Conservation (phyloP, 139 green algal genomes). For the Closterium sp. region DNA sequence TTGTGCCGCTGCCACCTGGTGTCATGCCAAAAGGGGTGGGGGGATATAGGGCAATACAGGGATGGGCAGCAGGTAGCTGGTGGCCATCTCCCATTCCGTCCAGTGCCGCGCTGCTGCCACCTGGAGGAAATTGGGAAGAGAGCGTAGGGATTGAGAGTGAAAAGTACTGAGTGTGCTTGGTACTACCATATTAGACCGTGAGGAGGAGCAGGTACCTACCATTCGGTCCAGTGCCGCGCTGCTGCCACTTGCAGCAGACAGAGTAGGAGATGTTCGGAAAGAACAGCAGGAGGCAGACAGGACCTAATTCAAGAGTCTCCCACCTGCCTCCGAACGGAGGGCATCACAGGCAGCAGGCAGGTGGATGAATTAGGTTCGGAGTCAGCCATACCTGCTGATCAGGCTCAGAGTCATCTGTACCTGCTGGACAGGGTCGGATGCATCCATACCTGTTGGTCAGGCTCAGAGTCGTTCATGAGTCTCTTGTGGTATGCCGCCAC, state of each 20-base stretch:
- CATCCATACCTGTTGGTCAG: background rate
- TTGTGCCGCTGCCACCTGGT: too few species aligned
- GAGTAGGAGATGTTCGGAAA: background rate
- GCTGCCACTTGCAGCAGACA: background rate
- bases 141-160: too few species aligned
- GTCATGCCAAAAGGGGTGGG: too few species aligned
- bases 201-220: conserved; percentile 46
- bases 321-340: too few species aligned
- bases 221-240: conserved; percentile 28
- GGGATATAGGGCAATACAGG: background rate
- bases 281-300: background rate
- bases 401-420: background rate
- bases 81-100: conserved; percentile 50
- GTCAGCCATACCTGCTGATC: too few species aligned
- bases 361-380: too few species aligned
- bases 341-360: too few species aligned
- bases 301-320: too few species aligned
- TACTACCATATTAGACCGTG: too few species aligned
- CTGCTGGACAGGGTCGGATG: background rate
- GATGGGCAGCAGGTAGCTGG: conserved; percentile 37
- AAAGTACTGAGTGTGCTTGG: too few species aligned
- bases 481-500: conserved; percentile 44
- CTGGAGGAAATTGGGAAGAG: background rate
- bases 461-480: conserved; percentile 34
- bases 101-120: conserved; percentile 15